Base-by-base conservation (phyloP, 768 basidiomycete species). In the Podaxis carcinomalis region DNA sequence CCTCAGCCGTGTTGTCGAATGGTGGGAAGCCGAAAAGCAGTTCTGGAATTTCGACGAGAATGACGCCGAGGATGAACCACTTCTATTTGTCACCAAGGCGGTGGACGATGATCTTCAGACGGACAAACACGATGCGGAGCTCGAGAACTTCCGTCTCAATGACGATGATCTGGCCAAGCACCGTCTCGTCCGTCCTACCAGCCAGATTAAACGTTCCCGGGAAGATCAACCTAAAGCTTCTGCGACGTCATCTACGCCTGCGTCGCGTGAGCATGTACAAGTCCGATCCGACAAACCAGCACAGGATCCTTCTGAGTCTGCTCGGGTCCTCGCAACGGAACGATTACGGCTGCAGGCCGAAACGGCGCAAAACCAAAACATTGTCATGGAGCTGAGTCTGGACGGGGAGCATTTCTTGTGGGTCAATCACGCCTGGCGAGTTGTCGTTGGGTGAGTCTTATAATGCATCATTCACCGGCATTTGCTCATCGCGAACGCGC, bases 11-110 rank as follows among this genome's bases (percentile, higher is more conserved):
- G 97, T 98, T 28, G 90, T 98, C 64, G 97, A 98, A 70, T 99
- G 97, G 96, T 98, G 95, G 94, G 95, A 97, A 74, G 97, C 97
- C 10, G 96, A 98, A 78, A 95, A 95, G 69, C 93, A 95, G 66
- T 99, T 99, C 74, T 99, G 97, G 97, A 97, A 97, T 69, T 98
- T 98, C 70, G 92, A 95, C 69, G 92, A 93, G 69, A 89, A 90
- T 63, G 90, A 91, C 49, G 88, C 92, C 62, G 93, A 94, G 67
- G 90, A 93, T 59, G 96, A 98, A 65, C 93, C 93, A 1, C 77
- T 98, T 53, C 85, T 89, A 65, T 98, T 98, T 69, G 93, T 98
- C 58, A 89, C 94, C 72, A 97, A 96, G 72, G 89, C 96, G 0
- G 84, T 83, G 19, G 89, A 88, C 39, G 91, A 92, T 35, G 74